Percentiles rank a stretch among this genome's conserved stretches.
phyloP scores from a whole-genome alignment of 768 basidiomycete species.

The Lentinula aciculospora region DNA sequence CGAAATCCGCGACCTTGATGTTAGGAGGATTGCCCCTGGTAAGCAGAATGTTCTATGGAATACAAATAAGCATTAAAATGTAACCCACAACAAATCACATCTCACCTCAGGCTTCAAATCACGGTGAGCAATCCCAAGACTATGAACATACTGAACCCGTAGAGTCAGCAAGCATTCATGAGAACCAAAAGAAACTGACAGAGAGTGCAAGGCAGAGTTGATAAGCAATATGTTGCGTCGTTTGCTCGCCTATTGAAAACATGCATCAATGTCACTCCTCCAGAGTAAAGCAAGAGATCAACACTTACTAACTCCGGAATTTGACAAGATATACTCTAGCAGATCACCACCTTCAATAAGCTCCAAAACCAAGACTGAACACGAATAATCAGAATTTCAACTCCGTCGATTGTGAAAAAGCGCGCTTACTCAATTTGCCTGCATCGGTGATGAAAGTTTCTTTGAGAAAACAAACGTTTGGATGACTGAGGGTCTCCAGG shows the following conservation, averaged over 20 bases:
- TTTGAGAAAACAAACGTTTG: constrained; percentile 75
- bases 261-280: constrained; percentile 2
- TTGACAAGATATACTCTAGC: constrained; percentile 67
- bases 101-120: constrained; percentile 85
- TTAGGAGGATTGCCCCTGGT: constrained; percentile 61
- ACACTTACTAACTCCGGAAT: constrained; percentile 54
- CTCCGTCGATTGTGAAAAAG: neutral
- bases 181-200: constrained; percentile 31
- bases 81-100: constrained; percentile 4
- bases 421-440: constrained; percentile 47
- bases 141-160: constrained; percentile 53
- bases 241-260: constrained; percentile 39
- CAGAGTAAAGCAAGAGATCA: neutral
- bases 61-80: neutral
- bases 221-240: constrained; percentile 64
- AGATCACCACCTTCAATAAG: constrained; percentile 86
- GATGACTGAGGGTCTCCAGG: constrained; percentile 70
- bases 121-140: constrained; percentile 79
- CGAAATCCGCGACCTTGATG: constrained; percentile 94
- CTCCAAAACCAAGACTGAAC: constrained; percentile 74
- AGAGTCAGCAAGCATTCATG: neutral
- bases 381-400: neutral
- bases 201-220: constrained; percentile 80
- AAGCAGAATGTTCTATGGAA: constrained; percentile 71
- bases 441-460: constrained; percentile 70